These are phyloP conservation scores for Bipolaris bicolor DNA, from an alignment of 2,329 filamentous ascomycete species.

Conservation along the genomic window DNA sequence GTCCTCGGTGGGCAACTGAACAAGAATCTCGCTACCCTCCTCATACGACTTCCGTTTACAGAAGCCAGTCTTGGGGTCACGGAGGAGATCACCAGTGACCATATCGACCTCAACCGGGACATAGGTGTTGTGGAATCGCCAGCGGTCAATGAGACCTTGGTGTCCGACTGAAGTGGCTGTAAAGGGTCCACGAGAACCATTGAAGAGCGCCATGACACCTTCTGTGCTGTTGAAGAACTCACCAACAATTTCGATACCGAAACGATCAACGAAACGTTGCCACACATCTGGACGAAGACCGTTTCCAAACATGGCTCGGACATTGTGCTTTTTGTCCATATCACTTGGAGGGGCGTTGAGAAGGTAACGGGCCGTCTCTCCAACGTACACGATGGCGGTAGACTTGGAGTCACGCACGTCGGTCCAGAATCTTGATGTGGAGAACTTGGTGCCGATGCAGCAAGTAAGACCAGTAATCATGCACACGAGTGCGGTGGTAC, in stretches of 20 bases:
- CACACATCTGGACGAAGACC: slow-evolving; percentile 73
- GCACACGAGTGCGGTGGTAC: slow-evolving; percentile 63
- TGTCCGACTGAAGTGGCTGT: slow-evolving; percentile 70
- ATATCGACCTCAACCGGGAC: slow-evolving; percentile 73
- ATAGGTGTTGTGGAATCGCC: slow-evolving; percentile 59
- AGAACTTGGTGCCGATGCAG: slow-evolving; percentile 71
- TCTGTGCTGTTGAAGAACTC: slow-evolving; percentile 84
- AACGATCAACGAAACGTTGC: slow-evolving; percentile 67
- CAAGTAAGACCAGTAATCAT: slow-evolving; percentile 63
- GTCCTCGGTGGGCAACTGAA: slow-evolving; percentile 63
- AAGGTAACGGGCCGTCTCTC: slow-evolving; percentile 77
- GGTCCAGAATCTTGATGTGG: slow-evolving; percentile 71
- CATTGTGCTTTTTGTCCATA: slow-evolving; percentile 64
- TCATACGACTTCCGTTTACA: slow-evolving; percentile 67
- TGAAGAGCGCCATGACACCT: slow-evolving; percentile 68
- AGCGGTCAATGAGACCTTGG: slow-evolving; percentile 68
- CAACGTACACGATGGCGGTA: slow-evolving; percentile 78
- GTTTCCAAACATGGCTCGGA: slow-evolving; percentile 69
- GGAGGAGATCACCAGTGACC: slow-evolving; percentile 69
- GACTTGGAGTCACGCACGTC: slow-evolving; percentile 71
- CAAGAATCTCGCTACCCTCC: slow-evolving; percentile 76
- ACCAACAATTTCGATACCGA: slow-evolving; percentile 65
- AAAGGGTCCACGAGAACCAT: slow-evolving; percentile 66
- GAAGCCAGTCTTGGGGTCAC: slow-evolving; percentile 72
- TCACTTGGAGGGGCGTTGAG: slow-evolving; percentile 70